Base-by-base conservation (phyloP, 164 flowering plant species). In the Dillenia suffruticosa region DNA sequence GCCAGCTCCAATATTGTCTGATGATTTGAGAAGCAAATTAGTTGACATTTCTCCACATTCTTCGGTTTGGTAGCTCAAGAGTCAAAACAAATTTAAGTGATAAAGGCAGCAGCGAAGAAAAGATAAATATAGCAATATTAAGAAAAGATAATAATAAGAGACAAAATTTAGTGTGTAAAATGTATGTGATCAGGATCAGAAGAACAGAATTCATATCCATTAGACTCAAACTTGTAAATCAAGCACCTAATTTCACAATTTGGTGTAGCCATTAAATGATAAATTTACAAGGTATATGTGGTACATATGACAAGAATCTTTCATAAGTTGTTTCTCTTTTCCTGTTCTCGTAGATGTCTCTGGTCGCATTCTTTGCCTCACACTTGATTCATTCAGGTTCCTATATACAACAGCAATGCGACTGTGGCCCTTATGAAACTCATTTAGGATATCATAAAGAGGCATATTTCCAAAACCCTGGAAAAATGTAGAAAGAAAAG, bases 381-480 rank as follows among this genome's bases (percentile, higher is more conserved):
- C 40, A 32, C 68, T 70, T 55, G 63, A 70, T 64, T 79, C 79
- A 73, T 70, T 78, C 43, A 68, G 65, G 76, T 81, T 84, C 75
- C 69, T 88, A 61, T 74, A 12, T 13, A 57, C 60, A 45, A 57
- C 60, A 57, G 60, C 60, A 44, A 57, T 44, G 60, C 45, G 60
- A 49, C 60, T 57, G 22, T 57, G 60, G 46, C 60, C 60, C 32
- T 57, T 57, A 49, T 57, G 60, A 57, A 57, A 57, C 46, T 57
- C 60, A 57, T 57, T 57, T 26, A 57, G 49, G 12, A 57, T 57
- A 57, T 57, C 60, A 57, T 57, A 57, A 45, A 57, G 60, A 44
- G 60, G 49, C 32, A 57, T 57, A 49, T 45, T 57, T 57, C 60
- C 45, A 81, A 72, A 57, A 87, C 90, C 77, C 94, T 87, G 83